Conservation (phyloP, 169 alveolate species). For the Theileria orientalis region DNA sequence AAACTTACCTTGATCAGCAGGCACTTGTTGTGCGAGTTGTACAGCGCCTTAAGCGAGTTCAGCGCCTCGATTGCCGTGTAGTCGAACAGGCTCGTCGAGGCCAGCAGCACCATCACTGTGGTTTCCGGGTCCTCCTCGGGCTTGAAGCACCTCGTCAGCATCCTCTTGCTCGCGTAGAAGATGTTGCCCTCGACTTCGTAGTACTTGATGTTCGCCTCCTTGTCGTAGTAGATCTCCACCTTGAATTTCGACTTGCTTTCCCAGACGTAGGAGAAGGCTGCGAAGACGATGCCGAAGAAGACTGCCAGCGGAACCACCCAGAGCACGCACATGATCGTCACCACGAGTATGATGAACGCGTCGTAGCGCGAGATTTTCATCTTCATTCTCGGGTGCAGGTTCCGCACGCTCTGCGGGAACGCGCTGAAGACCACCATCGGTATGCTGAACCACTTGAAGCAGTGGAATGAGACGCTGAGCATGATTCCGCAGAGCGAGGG, state of each 20-base stretch:
- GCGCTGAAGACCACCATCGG: constrained; percentile 78
- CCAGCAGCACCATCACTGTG: constrained; percentile 72
- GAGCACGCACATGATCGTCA: constrained; percentile 71
- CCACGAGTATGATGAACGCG: constrained; percentile 78
- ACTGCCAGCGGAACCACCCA: constrained; percentile 77
- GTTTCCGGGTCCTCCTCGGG: constrained; percentile 79
- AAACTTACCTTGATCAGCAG: constrained; percentile 65
- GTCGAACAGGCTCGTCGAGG: constrained; percentile 77
- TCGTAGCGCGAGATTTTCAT: constrained; percentile 78
- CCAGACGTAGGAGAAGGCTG: constrained; percentile 82
- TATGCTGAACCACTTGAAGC: constrained; percentile 82
- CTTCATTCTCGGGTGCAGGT: constrained; percentile 72
- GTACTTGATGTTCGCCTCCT: constrained; percentile 76
- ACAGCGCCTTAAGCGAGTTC: constrained; percentile 71
- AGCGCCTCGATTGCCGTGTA: constrained; percentile 81
- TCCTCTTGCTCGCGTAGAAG: constrained; percentile 76
- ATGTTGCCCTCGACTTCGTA: constrained; percentile 82
- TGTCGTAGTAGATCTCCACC: constrained; percentile 77
- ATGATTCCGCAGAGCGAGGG: constrained; percentile 79
- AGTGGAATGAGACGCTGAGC: constrained; percentile 77
- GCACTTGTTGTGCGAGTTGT: constrained; percentile 59
- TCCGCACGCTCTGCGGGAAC: constrained; percentile 72
- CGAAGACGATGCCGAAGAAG: constrained; percentile 70
- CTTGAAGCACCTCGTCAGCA: constrained; percentile 75
- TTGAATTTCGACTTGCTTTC: constrained; percentile 77